These are phyloP conservation scores for Heimioporus sp. DNA, from an alignment of 768 basidiomycete genomes.

Conservation along the genomic window DNA sequence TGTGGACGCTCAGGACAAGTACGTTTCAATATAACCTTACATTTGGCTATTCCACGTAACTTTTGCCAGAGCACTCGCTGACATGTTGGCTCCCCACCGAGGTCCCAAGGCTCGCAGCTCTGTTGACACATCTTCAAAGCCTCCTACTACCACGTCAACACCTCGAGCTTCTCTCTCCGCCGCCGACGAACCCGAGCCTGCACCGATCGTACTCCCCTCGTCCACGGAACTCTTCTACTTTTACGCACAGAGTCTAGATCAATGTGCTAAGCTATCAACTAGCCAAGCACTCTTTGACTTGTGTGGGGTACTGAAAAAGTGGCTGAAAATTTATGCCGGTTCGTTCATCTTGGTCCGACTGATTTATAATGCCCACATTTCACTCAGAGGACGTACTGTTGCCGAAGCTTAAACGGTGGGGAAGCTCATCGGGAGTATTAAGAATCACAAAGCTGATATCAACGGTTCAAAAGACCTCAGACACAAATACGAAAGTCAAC, in stretches of 20 bases:
- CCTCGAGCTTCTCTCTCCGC: conserved; percentile 38
- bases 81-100: conserved; percentile 87
- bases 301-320: conserved; percentile 82
- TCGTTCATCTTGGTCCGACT: conserved; percentile 14
- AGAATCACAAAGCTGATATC: background rate
- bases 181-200: conserved; percentile 44
- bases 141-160: conserved; percentile 26
- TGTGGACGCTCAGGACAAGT: conserved; percentile 95
- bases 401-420: conserved; percentile 68
- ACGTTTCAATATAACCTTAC: conserved; percentile 35
- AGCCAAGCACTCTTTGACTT: conserved; percentile 83
- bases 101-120: conserved; percentile 61
- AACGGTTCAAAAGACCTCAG: conserved; percentile 36
- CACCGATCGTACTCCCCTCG: conserved; percentile 78
- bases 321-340: conserved; percentile 94
- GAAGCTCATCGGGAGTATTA: conserved; percentile 1
- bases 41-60: background rate
- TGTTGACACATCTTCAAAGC: conserved; percentile 49
- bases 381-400: conserved; percentile 80
- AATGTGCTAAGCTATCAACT: conserved; percentile 88
- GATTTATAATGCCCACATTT: background rate
- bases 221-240: conserved; percentile 98
- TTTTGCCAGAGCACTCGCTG: conserved; percentile 67
- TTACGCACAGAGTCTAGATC: conserved; percentile 92
- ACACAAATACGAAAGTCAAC: conserved; percentile 58